Conservation (phyloP, 768 basidiomycete species). For the Butyriboletus loyo region DNA sequence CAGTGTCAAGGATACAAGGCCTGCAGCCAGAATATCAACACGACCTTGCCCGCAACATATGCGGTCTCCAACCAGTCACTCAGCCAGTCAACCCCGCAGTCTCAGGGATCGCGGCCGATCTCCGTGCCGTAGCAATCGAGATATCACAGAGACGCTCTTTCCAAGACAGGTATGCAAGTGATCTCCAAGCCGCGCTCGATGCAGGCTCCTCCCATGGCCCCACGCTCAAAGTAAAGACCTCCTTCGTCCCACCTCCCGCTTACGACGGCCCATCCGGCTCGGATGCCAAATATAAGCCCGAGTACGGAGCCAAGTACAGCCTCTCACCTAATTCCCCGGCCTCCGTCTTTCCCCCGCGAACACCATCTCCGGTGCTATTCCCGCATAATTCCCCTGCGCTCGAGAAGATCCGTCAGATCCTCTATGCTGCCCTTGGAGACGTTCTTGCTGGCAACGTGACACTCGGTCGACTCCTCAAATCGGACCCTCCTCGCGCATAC, state of each 20-base stretch:
- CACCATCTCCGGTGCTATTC: slow-evolving; percentile 48
- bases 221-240: slow-evolving; percentile 44
- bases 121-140: slow-evolving; percentile 84
- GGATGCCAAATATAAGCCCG: slow-evolving; percentile 10
- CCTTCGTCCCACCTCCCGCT: slow-evolving; percentile 68
- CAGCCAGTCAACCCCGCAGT: slow-evolving; percentile 42
- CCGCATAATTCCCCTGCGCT: slow-evolving; percentile 48
- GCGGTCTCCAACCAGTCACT: slow-evolving; percentile 48
- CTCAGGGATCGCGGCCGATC: slow-evolving; percentile 68
- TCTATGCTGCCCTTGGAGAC: slow-evolving; percentile 79
- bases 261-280: slow-evolving; percentile 43
- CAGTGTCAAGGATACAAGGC: slow-evolving; percentile 61
- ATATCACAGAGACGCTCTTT: slow-evolving; percentile 82
- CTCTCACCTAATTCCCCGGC: slow-evolving; percentile 16
- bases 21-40: slow-evolving; percentile 67
- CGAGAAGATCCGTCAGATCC: slow-evolving; percentile 79
- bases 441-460: slow-evolving; percentile 54
- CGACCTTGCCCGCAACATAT: slow-evolving; percentile 80
- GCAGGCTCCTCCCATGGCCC: slow-evolving; percentile 40
- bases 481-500: slow-evolving; percentile 71
- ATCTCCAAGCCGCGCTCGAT: slow-evolving; percentile 78
- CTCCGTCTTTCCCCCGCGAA: slow-evolving; percentile 37
- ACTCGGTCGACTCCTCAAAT: slow-evolving; percentile 53
- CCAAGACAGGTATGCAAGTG: slow-evolving; percentile 72
- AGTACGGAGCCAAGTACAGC: slow-evolving; percentile 1